These are phyloP conservation scores for Saprolegnia parasitica DNA, from an alignment of 352 stramenopile species.

Conservation along the genomic window DNA sequence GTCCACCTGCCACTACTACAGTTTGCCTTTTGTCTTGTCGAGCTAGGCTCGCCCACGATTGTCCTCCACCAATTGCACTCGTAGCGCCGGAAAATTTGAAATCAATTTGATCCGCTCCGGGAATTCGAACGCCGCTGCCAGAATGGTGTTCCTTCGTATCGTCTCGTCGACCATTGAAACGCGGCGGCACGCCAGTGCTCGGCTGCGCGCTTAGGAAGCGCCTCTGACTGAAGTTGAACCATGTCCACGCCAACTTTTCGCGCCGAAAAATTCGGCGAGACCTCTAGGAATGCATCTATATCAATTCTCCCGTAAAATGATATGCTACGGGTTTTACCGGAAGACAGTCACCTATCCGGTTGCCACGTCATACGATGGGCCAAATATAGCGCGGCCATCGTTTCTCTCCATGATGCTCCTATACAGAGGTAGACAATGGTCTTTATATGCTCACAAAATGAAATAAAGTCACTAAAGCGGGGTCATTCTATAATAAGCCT, in stretches of 20 bases:
- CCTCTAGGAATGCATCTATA: background rate
- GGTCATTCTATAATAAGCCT: conserved; percentile 9
- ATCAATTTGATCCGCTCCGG: no score
- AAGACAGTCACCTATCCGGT: background rate
- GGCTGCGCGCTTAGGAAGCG: no score
- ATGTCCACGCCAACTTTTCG: background rate
- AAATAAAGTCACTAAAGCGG: conserved; percentile 12
- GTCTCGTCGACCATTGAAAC: no score
- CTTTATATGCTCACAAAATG: background rate
- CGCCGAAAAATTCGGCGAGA: background rate
- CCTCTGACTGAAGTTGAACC: background rate
- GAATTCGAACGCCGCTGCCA: no score
- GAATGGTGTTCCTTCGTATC: no score
- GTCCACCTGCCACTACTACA: no score
- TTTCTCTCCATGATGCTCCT: background rate
- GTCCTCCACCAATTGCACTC: no score
- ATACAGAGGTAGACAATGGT: background rate
- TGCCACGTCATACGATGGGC: conserved; percentile 23
- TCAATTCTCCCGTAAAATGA: background rate
- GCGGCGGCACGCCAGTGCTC: no score
- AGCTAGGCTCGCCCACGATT: no score
- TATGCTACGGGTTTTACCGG: background rate
- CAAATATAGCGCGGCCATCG: background rate
- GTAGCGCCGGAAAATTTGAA: no score
- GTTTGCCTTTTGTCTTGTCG: no score